Percentiles rank a stretch among this genome's conserved stretches.
phyloP scores from a whole-genome alignment of 1,284 basidiomycete genomes.

The Papiliotrema terrestris region DNA sequence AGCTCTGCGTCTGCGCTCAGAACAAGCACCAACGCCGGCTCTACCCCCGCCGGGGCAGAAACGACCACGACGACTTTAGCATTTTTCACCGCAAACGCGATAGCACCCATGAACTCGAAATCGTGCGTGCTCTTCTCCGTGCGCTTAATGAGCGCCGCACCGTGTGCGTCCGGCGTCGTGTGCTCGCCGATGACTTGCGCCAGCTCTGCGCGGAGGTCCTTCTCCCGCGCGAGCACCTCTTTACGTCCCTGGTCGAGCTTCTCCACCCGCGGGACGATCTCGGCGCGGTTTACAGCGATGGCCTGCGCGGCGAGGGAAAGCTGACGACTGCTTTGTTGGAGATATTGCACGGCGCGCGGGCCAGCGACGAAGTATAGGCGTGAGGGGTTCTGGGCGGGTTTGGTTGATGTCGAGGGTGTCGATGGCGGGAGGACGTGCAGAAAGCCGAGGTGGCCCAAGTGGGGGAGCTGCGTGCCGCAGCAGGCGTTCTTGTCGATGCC shows the following conservation, averaged over 20 bases:
- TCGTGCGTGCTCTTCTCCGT: conserved; percentile 35
- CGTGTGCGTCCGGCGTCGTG: conserved; percentile 44
- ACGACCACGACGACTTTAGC: conserved; percentile 58
- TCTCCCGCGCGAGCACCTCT: conserved; percentile 60
- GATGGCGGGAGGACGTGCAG: conserved; percentile 48
- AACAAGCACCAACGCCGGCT: conserved; percentile 56
- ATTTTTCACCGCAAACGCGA: conserved; percentile 51
- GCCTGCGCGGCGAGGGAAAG: conserved; percentile 59
- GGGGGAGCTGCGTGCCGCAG: conserved; percentile 70
- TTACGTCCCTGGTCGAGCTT: conserved; percentile 59
- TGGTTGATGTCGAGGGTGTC: conserved; percentile 50
- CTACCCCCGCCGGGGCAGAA: conserved; percentile 23
- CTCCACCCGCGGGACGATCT: conserved; percentile 59
- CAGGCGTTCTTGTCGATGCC: conserved; percentile 75
- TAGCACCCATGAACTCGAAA: conserved; percentile 37
- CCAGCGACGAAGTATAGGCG: conserved; percentile 78
- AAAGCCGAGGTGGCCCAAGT: conserved; percentile 34
- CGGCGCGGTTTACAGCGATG: conserved; percentile 55
- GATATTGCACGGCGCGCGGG: conserved; percentile 63
- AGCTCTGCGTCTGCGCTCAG: conserved; percentile 59
- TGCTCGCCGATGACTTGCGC: conserved; percentile 58
- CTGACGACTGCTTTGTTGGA: conserved; percentile 57
- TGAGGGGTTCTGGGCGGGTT: conserved; percentile 56
- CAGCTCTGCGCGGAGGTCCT: conserved; percentile 65
- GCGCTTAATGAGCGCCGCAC: conserved; percentile 8